Evolutionary conservation across 2,329 filamentous ascomycete genomes (phyloP).

Genomic region (Aphanocladium album): DNA sequence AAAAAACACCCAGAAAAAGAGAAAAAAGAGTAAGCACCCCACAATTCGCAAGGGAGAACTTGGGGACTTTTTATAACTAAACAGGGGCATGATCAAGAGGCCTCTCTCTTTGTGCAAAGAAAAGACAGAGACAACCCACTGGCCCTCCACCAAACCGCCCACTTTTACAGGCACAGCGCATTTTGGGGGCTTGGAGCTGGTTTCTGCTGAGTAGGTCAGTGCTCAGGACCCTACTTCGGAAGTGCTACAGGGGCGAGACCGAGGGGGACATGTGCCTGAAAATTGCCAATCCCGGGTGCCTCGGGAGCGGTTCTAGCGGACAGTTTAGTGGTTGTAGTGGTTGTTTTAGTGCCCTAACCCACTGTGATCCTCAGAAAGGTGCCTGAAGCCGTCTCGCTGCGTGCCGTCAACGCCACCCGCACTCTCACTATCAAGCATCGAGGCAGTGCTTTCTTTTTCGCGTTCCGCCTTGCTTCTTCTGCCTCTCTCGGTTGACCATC

Average conservation of each 20-base stretch:
- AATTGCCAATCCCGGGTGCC: not conserved
- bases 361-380: too few relatives aligned
- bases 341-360: not conserved
- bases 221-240: conserved; percentile 1
- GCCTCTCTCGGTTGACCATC: not conserved
- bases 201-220: not conserved
- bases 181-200: not conserved
- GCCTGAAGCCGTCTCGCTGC: not conserved
- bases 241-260: not conserved
- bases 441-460: not conserved
- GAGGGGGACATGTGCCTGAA: not conserved
- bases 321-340: too few relatives aligned
- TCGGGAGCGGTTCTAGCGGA: too few relatives aligned
- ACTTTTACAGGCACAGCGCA: conserved; percentile 5
- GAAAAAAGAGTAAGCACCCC: too few relatives aligned
- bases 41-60: not conserved
- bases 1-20: not conserved
- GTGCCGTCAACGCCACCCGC: not conserved
- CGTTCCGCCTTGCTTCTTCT: not conserved
- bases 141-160: not conserved
- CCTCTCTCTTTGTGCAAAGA: too few relatives aligned
- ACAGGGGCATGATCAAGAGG: not conserved
- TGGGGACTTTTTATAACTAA: not conserved
- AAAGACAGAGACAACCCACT: not conserved
- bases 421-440: too few relatives aligned